Base-by-base conservation (phyloP, 1,284 basidiomycete species). In the Anthracocystis walkeri region DNA sequence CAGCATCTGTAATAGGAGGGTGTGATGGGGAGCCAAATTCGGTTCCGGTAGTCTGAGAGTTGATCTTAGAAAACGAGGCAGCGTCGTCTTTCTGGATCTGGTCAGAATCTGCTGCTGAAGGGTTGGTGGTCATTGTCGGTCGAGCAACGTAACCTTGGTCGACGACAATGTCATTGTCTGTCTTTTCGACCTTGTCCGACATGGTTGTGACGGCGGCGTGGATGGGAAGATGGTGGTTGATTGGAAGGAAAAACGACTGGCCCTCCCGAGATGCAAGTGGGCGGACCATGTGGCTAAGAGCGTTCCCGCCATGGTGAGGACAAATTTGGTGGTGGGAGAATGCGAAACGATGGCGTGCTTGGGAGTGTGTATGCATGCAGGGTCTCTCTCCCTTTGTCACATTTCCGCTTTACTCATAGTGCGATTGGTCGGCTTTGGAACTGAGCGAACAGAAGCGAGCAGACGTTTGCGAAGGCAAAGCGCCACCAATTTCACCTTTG, bases 1-100 rank as follows among this genome's bases (percentile, higher is more conserved):
- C 64, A 4, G 40, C 64, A 45, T 72, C 64, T 29, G 31, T 51
- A 45, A 70, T 65, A 7, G 55, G 40, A 4, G 58, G 59, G 8
- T 58, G 62, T 16, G 54, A 16, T 1, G 62, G 27, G 12, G 56
- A 38, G 23, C 49, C 44, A 16, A 48, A 44, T 12, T 52, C 44
- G 35, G 50, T 54, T 53, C 49, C 49, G 33, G 58, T 60, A 14
- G 62, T 58, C 31, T 56, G 18, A 2, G 67, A 65, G 10, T 18
- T 53, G 16, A 65, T 20, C 50, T 70, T 70, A 29, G 42, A 52
- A 3, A 70, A 25, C 21, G 52, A 29, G 4, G 58, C 38, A 14
- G 21, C 45, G 14, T 42, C 40, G 14, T 61, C 40, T 29, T 62
- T 49, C 16, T 57, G 42, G 16, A 16, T 21, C 20, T 33, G 38